Evolutionary conservation across 495 filamentous ascomycete species (phyloP).

Genomic region (Cercophora sp.): DNA sequence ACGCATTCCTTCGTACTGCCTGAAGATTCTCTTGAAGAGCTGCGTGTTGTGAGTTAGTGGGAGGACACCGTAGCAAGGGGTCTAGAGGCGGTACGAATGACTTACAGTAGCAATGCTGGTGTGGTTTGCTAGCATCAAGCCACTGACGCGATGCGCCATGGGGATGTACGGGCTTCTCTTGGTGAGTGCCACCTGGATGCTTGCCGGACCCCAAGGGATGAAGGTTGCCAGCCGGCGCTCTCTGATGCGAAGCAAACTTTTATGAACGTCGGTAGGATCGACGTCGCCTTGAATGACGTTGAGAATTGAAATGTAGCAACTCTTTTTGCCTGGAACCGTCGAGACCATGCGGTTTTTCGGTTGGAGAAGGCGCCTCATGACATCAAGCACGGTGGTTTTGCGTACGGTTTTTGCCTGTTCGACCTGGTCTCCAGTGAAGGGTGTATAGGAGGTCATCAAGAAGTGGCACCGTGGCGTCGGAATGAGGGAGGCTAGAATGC

Average conservation of each 20-base stretch:
- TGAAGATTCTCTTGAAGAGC: conserved; percentile 58
- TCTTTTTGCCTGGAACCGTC: conserved; percentile 89
- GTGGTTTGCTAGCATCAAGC: conserved; percentile 96
- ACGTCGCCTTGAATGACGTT: conserved; percentile 99
- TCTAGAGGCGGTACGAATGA: no score
- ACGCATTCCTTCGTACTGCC: conserved; percentile 84
- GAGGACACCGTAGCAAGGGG: no score
- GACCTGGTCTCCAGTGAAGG: conserved; percentile 91
- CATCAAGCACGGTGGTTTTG: conserved; percentile 95
- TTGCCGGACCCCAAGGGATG: conserved; percentile 98
- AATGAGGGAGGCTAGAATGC: conserved; percentile 92
- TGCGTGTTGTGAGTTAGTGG: no score
- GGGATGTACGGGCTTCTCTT: conserved; percentile 94
- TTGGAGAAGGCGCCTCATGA: conserved; percentile 92
- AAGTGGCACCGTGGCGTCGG: conserved; percentile 96
- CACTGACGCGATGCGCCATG: conserved; percentile 87
- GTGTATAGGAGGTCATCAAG: conserved; percentile 95
- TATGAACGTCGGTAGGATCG: conserved; percentile 95
- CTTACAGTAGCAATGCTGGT: conserved; percentile 87
- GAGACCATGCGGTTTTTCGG: conserved; percentile 99
- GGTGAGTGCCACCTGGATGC: conserved; percentile 93
- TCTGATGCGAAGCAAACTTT: conserved; percentile 92
- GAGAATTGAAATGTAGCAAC: conserved; percentile 97
- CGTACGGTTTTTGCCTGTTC: conserved; percentile 95
- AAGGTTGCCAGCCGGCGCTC: conserved; percentile 93